Conservation (phyloP, 2,329 filamentous ascomycete genomes). For the Leptographium flavum region DNA sequence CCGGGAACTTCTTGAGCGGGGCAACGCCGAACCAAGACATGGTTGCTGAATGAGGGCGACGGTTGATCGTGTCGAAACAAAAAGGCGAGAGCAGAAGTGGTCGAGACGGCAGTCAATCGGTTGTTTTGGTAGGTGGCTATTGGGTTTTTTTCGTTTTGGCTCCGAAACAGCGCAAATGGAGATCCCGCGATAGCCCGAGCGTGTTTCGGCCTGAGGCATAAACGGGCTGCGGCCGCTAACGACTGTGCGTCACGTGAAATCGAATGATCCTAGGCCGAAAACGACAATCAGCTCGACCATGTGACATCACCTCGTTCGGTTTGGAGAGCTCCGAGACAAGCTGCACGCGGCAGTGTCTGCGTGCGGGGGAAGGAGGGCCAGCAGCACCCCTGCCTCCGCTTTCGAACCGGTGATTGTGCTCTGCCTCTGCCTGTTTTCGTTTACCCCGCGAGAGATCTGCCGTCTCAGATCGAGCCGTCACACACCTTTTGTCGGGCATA, state of each 20-base stretch:
- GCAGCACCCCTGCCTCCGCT: background rate
- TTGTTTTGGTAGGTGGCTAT: conserved; percentile 14
- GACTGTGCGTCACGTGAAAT: too few species aligned
- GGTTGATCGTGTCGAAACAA: conserved; percentile 3
- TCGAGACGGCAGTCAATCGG: conserved; percentile 15
- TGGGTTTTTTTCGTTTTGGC: conserved; percentile 7
- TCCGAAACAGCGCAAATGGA: background rate
- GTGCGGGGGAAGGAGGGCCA: background rate
- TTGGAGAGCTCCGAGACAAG: background rate
- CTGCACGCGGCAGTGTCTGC: background rate
- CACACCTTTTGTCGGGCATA: too few species aligned
- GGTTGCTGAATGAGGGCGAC: conserved; percentile 26
- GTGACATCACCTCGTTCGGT: background rate
- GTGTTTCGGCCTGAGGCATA: conserved; percentile 1
- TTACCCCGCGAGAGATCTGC: background rate
- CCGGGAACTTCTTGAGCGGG: conserved; percentile 65
- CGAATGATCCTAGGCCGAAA: background rate
- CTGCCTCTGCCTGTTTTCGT: background rate
- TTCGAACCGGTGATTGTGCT: background rate
- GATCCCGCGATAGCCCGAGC: conserved; percentile 4
- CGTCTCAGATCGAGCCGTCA: background rate
- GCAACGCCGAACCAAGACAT: conserved; percentile 60
- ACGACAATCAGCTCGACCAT: background rate
- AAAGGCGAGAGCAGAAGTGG: background rate
- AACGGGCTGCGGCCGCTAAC: background rate